Evolutionary conservation across 768 basidiomycete genomes (phyloP), one percentile per base, ranked within the genome.

Genomic region (Pleurotus pulmonarius): DNA sequence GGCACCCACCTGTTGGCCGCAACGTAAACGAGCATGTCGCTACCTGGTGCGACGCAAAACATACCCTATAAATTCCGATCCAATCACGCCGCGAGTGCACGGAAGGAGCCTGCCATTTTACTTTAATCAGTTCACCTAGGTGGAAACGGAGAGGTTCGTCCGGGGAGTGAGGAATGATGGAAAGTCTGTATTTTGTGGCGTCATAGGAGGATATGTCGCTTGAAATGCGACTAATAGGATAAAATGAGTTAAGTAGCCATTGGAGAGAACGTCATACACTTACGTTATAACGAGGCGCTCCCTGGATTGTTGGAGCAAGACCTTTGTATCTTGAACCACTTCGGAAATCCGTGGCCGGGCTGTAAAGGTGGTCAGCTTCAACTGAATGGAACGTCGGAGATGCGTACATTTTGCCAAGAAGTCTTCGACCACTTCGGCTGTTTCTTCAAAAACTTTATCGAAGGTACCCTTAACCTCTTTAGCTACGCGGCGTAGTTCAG

Each of bases 371-470:
- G 51, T 24, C 8, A 39, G 39, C 4, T 16, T 15, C 51, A 11
- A 53, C 11, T 56, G 52, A 60, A 26, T 16, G 25, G 51, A 56
- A 49, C 22, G 54, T 51, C 51, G 52, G n/a, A 37, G 41, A 24
- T 49, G 72, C 90, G 64, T 66, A 97, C 94, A 95, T 67, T 87
- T 91, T 0, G 88, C 87, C 58, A 98, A 71, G 70, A 98, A 94
- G 51, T 97, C 96, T 69, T 98, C 96, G 13, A 98, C 85, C 13
- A 82, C 92, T 54, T 95, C 93, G 0, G 90, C 86, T 6, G 95
- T 94, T 69, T 96, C 94, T 61, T 94, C 93, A 60, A 92, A 93
- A 16, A 97, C 96, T 71, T 94, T 96, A 60, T 96, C 94, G 65
- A 98, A 88, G 0, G 92, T 96, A 12, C 93, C 95, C 63, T 88